Evolutionary conservation across 2,329 filamentous ascomycete species (phyloP).

Genomic region (Xylariaceae sp.): DNA sequence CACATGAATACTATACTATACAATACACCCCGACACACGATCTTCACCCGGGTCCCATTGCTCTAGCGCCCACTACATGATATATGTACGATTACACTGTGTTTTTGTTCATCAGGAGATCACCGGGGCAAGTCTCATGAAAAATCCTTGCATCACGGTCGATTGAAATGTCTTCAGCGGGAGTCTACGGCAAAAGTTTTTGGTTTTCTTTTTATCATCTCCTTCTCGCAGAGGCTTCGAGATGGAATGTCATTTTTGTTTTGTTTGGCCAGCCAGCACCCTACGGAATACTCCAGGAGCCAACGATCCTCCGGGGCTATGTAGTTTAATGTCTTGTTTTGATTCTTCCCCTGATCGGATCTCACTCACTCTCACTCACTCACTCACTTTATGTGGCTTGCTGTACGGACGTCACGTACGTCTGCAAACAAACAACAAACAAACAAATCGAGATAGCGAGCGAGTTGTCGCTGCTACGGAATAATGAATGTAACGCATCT

Average conservation of each 20-base stretch:
- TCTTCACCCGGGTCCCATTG: background rate
- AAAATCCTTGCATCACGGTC: background rate
- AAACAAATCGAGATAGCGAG: background rate
- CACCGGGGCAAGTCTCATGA: background rate
- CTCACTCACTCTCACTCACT: background rate
- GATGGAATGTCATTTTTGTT: background rate
- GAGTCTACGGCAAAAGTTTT: background rate
- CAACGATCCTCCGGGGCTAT: background rate
- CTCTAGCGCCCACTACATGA: background rate
- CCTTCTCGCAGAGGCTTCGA: background rate
- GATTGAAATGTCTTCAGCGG: background rate
- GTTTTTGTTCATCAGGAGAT: background rate
- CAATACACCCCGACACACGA: background rate
- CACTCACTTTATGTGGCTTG: background rate
- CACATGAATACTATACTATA: background rate
- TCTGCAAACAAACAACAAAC: background rate
- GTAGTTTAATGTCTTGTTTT: background rate
- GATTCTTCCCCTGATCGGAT: background rate
- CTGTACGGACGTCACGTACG: background rate
- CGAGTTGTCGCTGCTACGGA: background rate
- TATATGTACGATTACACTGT: background rate
- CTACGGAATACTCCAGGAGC: background rate
- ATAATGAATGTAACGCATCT: background rate
- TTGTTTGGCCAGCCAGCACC: background rate
- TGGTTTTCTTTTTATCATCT: background rate